Percentiles rank a stretch among this genome's conserved stretches.
Conservation (phyloP, 23 red algal genomes). For the Porphyridium purpureum region DNA sequence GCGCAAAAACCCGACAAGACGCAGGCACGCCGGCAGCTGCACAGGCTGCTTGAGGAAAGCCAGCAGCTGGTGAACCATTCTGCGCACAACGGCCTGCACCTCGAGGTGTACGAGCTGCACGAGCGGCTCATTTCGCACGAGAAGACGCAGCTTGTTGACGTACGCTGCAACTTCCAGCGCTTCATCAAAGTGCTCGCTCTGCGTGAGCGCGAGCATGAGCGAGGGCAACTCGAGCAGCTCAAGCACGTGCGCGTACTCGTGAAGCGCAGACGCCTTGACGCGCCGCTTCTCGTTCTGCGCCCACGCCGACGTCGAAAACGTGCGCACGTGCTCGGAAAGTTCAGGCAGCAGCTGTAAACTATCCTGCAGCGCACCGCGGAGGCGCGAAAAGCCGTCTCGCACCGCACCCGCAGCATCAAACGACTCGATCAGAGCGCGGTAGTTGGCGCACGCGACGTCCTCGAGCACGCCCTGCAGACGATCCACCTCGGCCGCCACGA, state of each 20-base stretch:
- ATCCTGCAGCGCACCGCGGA: conserved; percentile 19
- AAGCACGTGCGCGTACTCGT: conserved; percentile 21
- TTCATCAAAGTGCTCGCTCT: conserved; percentile 58
- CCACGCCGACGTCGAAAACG: conserved; percentile 25
- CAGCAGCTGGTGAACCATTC: conserved; percentile 42
- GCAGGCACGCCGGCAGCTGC: conserved; percentile 49
- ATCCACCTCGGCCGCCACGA: conserved; percentile 8
- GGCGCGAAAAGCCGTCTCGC: conserved; percentile 27
- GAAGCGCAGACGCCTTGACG: conserved; percentile 12
- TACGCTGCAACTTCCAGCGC: conserved; percentile 45
- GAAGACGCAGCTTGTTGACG: conserved; percentile 14
- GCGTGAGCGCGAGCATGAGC: conserved; percentile 28
- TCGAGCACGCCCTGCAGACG: conserved; percentile 33
- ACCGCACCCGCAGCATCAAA: conserved; percentile 65
- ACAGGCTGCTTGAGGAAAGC: conserved; percentile 27
- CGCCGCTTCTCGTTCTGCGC: conserved; percentile 22
- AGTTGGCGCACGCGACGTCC: conserved; percentile 48
- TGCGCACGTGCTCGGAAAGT: neutral
- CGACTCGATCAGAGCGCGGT: conserved; percentile 52
- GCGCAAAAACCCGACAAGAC: conserved; percentile 46
- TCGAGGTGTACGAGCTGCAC: conserved; percentile 29
- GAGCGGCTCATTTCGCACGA: conserved; percentile 6
- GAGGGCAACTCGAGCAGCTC: conserved; percentile 59
- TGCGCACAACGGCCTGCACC: conserved; percentile 26
- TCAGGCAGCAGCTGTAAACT: conserved; percentile 26